Evolutionary conservation across 2,329 filamentous ascomycete genomes (phyloP), one percentile per base, ranked within the genome.

Genomic region (Talaromyces islandicus): DNA sequence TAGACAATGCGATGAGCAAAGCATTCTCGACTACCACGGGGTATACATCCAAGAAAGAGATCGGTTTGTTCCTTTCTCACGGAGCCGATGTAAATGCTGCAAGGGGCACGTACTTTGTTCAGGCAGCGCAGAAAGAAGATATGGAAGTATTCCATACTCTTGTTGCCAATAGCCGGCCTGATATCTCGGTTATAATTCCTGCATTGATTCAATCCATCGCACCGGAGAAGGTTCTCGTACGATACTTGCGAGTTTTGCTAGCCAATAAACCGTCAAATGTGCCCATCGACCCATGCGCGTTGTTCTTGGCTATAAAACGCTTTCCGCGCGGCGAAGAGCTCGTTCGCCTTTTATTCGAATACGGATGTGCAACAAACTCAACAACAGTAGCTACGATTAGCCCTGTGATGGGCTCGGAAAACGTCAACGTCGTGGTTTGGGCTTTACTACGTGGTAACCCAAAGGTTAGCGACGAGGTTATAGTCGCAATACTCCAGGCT

Each of bases 281-380:
- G 3, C 14, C 41, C 7, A 48, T 56, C 12, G n/a, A 46, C 7
- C 14, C 19, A 3, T 24, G 21, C 24, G 27, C 41, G 7, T 27
- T 56, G 14, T 56, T 56, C 27, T 50, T 56, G 41, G 54, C 54
- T n/a, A 48, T 56, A 9, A 41, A 56, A 56, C 54, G 54, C 7
- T 56, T 56, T 24, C 54, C 54, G 11, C 38, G 54, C 9, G 54
- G 54, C 10, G 54, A 48, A 30, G 54, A 56, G 38, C 41, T 56
- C 3, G 38, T 56, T 25, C 54, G 54, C n/a, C 27, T 48, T 19
- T 32, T 56, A n/a, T 48, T 56, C 32, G 54, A 56, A 30, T 21
- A 48, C 17, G 54, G 38, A 12, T 43, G 27, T 55, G 27, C 21
- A 4, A 17, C 19, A 32, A 27, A 19, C 12, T 56, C 54, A 10